Evolutionary conservation across 495 filamentous ascomycete genomes (phyloP).

Genomic region (Coniosporium apollinis): DNA sequence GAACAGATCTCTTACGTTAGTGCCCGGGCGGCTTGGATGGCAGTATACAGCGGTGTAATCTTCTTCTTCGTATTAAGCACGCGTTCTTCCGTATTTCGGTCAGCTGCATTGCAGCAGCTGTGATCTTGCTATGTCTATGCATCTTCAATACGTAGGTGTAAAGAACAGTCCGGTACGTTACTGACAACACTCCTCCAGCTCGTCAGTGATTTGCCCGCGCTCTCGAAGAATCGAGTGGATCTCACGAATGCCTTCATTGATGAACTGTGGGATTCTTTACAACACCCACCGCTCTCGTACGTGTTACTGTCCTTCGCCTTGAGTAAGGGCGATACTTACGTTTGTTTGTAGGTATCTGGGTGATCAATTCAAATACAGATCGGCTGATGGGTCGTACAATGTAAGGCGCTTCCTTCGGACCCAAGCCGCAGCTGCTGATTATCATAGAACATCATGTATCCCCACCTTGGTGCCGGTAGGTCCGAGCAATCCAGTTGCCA

Average conservation of each 20-base stretch:
- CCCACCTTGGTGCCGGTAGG: constrained; percentile 37
- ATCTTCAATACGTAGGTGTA: too few relatives aligned
- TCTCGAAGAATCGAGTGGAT: constrained; percentile 42
- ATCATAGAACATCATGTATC: constrained; percentile 31
- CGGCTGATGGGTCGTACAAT: constrained; percentile 56
- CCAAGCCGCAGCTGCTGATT: not conserved
- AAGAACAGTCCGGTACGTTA: too few relatives aligned
- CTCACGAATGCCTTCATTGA: constrained; percentile 55
- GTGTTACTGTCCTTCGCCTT: constrained; percentile 3
- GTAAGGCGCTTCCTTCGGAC: not conserved
- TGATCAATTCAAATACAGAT: constrained; percentile 48
- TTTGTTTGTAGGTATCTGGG: constrained; percentile 37
- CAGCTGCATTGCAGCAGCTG: too few relatives aligned
- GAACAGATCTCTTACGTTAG: not conserved
- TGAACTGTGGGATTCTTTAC: constrained; percentile 49
- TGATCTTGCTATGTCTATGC: too few relatives aligned
- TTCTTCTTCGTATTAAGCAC: too few relatives aligned
- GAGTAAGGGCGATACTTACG: not conserved
- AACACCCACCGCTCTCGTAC: constrained; percentile 31
- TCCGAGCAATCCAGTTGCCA: too few relatives aligned
- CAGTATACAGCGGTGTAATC: too few relatives aligned
- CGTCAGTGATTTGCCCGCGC: not conserved
- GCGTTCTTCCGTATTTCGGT: too few relatives aligned
- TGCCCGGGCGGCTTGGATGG: too few relatives aligned
- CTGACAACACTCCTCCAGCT: not conserved